These are phyloP conservation scores for Papiliotrema laurentii DNA, from an alignment of 1,284 basidiomycete genomes.

Conservation along the genomic window DNA sequence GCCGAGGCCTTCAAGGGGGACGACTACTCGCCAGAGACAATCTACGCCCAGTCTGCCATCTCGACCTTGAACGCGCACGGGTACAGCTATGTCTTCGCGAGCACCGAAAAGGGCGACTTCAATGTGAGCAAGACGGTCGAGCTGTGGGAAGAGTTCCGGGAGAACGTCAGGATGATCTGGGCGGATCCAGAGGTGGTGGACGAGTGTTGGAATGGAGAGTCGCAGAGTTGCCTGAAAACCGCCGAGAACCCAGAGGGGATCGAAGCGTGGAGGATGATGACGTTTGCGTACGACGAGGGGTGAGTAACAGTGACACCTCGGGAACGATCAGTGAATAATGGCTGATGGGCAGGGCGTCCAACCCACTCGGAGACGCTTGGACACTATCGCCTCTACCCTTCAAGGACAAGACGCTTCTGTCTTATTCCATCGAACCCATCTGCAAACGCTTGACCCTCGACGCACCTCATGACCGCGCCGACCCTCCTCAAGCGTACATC, in stretches of 20 bases:
- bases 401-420: constrained; percentile 41
- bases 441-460: constrained; percentile 33
- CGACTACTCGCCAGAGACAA: constrained; percentile 27
- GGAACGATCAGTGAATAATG: background rate
- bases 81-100: constrained; percentile 36
- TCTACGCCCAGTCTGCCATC: constrained; percentile 39
- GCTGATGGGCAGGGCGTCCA: constrained; percentile 16
- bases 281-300: constrained; percentile 46
- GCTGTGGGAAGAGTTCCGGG: constrained; percentile 24
- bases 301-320: constrained; percentile 7
- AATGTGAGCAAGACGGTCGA: constrained; percentile 32
- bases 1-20: constrained; percentile 24
- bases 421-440: constrained; percentile 46
- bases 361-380: constrained; percentile 44
- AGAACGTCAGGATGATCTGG: constrained; percentile 31
- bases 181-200: constrained; percentile 30
- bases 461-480: constrained; percentile 10
- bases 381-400: constrained; percentile 44
- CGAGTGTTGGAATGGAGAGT: constrained; percentile 20
- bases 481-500: constrained; percentile 40
- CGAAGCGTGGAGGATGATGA: constrained; percentile 43
- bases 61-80: constrained; percentile 30
- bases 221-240: constrained; percentile 29
- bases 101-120: constrained; percentile 30
- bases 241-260: constrained; percentile 33